Conservation (phyloP, 208 protist genomes). For the Trypanosomatidae sp. region DNA sequence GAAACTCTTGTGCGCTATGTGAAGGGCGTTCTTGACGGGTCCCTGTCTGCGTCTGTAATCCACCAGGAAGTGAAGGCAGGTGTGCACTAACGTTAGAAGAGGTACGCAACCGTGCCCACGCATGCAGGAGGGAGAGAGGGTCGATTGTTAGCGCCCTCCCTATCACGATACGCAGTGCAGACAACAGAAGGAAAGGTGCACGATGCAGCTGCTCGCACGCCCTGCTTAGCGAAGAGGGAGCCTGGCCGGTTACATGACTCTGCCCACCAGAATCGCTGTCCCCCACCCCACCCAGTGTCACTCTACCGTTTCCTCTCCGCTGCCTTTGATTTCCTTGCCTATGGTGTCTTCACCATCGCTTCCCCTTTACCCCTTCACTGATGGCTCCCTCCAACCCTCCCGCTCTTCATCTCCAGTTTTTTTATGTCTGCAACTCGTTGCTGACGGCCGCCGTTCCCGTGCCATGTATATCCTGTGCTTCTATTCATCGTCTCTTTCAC, state of each 20-base stretch:
- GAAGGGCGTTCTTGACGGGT: not conserved
- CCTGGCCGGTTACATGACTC: not conserved
- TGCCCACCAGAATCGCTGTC: not conserved
- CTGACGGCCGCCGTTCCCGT: not conserved
- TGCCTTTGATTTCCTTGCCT: not conserved
- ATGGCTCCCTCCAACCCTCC: not conserved
- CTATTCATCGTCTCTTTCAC: not conserved
- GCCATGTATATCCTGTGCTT: not conserved
- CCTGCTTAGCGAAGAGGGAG: not conserved
- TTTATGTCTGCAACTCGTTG: not conserved
- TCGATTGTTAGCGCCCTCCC: not conserved
- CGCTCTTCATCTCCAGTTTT: not conserved
- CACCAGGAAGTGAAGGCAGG: not conserved
- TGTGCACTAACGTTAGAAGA: not conserved
- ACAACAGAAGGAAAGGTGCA: too few relatives aligned
- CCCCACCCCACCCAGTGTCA: not conserved
- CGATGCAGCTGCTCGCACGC: too few relatives aligned
- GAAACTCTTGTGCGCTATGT: slow-evolving; percentile 10
- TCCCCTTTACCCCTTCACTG: not conserved
- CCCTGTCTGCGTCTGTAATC: not conserved
- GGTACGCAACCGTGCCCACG: not conserved
- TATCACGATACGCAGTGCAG: not conserved
- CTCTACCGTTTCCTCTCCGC: not conserved
- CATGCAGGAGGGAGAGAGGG: not conserved
- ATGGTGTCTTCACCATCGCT: not conserved